Percentiles rank a stretch among this genome's conserved stretches.
Conservation (phyloP, 345 rosid genomes). For the Gossypium rotundifolium region DNA sequence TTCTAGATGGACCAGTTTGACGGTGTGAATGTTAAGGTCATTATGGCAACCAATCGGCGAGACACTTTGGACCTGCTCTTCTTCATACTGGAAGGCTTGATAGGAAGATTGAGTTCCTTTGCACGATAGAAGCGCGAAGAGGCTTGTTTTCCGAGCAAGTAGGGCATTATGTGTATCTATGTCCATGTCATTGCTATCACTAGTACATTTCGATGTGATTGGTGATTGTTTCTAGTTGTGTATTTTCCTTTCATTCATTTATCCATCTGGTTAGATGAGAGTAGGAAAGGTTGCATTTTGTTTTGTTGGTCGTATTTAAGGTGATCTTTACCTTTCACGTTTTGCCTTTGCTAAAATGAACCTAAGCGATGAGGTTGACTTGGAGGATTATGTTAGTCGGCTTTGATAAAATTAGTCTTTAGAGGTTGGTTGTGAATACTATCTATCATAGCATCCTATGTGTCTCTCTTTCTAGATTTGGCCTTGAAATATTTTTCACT, state of each 20-base stretch:
- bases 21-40: conserved; percentile 90
- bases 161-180: background rate
- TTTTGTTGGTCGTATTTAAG: background rate
- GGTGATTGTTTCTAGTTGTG: background rate
- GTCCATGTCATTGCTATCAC: background rate
- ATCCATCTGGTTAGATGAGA: background rate
- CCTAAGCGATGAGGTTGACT: conserved; percentile 91
- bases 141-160: conserved; percentile 91
- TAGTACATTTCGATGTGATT: background rate
- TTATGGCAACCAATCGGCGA: conserved; percentile 95
- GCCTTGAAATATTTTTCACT: background rate
- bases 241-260: background rate
- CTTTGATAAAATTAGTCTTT: conserved; percentile 96
- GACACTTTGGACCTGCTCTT: conserved; percentile 97
- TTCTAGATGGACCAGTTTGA: conserved; percentile 84
- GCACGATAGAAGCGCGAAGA: conserved; percentile 95
- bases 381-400: conserved; percentile 98
- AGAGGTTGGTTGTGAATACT: conserved; percentile 39
- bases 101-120: conserved; percentile 85
- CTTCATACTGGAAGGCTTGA: conserved; percentile 98
- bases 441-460: background rate
- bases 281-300: background rate
- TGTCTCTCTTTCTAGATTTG: background rate
- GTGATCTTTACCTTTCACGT: background rate
- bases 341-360: conserved; percentile 76